A percentile compares a stretch with the other conserved stretches of the same genome.
These are phyloP conservation scores for Claviceps cyperi DNA, from an alignment of 2,329 filamentous ascomycete genomes.

Conservation along the genomic window DNA sequence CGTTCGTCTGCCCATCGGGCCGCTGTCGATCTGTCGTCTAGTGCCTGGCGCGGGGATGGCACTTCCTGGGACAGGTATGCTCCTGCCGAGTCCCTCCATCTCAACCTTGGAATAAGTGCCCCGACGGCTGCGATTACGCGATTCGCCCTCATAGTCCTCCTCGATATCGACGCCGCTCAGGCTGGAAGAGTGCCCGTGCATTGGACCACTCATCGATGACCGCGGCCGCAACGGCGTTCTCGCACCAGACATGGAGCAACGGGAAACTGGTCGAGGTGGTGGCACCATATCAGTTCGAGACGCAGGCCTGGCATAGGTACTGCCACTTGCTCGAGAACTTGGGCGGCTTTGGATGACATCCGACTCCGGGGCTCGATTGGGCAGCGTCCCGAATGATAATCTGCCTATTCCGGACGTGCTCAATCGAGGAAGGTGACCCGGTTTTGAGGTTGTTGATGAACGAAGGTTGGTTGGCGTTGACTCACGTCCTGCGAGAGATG, in stretches of 20 bases:
- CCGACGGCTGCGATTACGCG: constrained; percentile 39
- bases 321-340: constrained; percentile 55
- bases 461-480: constrained; percentile 30
- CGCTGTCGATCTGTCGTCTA: constrained; percentile 30
- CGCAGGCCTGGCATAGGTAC: constrained; percentile 37
- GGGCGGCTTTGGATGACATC: constrained; percentile 45
- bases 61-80: constrained; percentile 28
- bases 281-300: constrained; percentile 40
- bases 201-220: constrained; percentile 54
- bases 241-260: constrained; percentile 43
- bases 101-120: constrained; percentile 38
- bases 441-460: constrained; percentile 21
- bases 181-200: constrained; percentile 43
- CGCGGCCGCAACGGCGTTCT: constrained; percentile 57
- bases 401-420: constrained; percentile 49
- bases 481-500: constrained; percentile 36
- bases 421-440: constrained; percentile 41
- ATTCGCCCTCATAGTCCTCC: constrained; percentile 24
- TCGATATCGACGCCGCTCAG: constrained; percentile 39
- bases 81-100: constrained; percentile 22
- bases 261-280: constrained; percentile 47
- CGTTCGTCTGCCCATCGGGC: constrained; percentile 27
- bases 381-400: constrained; percentile 47
- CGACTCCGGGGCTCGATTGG: constrained; percentile 37
- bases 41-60: constrained; percentile 31